Evolutionary conservation across 1,139 yeast species (phyloP).

Genomic region (Suhomyces taliae): DNA sequence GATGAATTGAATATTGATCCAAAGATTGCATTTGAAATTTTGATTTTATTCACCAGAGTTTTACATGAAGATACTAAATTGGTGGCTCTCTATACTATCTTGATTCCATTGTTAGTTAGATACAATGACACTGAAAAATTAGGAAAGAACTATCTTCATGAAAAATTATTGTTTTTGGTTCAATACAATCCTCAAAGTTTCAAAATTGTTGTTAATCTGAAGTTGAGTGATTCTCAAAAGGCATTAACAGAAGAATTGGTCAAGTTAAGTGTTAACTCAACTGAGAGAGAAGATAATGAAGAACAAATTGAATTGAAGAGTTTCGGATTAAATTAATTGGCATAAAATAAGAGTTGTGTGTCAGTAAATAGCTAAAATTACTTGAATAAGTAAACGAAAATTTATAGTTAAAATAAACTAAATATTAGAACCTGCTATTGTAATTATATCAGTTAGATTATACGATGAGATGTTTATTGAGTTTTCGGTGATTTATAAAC

Average conservation of each 20-base stretch:
- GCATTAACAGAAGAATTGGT: constrained; percentile 43
- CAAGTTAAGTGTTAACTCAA: constrained; percentile 10
- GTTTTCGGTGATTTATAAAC: no score
- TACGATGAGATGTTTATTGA: background rate
- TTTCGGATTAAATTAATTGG: background rate
- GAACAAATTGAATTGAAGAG: constrained; percentile 36
- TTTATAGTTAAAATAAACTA: background rate
- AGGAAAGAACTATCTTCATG: constrained; percentile 44
- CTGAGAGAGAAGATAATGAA: constrained; percentile 4
- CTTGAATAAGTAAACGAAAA: no score
- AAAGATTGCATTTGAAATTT: constrained; percentile 54
- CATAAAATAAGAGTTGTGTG: background rate
- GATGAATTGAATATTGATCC: constrained; percentile 21
- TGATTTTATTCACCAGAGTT: constrained; percentile 47
- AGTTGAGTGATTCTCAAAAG: constrained; percentile 40
- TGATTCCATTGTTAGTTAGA: constrained; percentile 53
- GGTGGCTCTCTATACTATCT: constrained; percentile 38
- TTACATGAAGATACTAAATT: constrained; percentile 30
- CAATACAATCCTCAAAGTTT: constrained; percentile 51
- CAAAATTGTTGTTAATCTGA: constrained; percentile 47
- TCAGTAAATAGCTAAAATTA: background rate
- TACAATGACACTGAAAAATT: constrained; percentile 28
- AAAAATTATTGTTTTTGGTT: constrained; percentile 53
- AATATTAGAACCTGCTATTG: background rate
- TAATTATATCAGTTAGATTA: no score